phyloP scores from a whole-genome alignment of 1,284 basidiomycete species.

The Sporisorium sorghi region DNA sequence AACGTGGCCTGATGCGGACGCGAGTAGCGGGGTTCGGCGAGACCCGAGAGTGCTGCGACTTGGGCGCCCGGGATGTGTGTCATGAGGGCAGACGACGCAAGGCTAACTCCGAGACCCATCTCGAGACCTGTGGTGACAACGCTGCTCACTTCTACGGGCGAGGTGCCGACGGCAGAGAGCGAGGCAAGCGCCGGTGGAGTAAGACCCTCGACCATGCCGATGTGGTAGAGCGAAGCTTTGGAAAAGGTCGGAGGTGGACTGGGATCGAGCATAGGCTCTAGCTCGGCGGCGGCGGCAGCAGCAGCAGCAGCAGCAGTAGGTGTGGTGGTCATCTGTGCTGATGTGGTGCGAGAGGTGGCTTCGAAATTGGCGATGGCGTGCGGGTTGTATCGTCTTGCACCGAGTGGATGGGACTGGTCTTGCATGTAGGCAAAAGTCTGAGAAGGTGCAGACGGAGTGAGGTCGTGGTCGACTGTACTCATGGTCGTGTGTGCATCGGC shows the following conservation, averaged over 20 bases:
- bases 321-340: not conserved
- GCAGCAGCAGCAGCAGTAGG: too few relatives aligned
- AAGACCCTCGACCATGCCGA: constrained; percentile 49
- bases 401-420: constrained; percentile 27
- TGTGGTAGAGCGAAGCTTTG: constrained; percentile 36
- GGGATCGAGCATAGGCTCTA: constrained; percentile 14
- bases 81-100: constrained; percentile 52
- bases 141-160: constrained; percentile 45
- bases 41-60: constrained; percentile 31
- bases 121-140: constrained; percentile 57
- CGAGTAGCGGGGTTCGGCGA: constrained; percentile 51
- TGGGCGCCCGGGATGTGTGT: constrained; percentile 27
- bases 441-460: constrained; percentile 36
- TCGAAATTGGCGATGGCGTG: constrained; percentile 9
- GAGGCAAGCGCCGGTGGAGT: constrained; percentile 37
- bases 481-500: constrained; percentile 11
- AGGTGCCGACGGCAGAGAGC: constrained; percentile 29
- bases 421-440: constrained; percentile 44
- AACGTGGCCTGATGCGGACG: constrained; percentile 24
- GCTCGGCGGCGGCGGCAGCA: constrained; percentile 10
- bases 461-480: constrained; percentile 30
- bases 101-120: constrained; percentile 58
- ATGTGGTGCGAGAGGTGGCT: constrained; percentile 1
- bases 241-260: constrained; percentile 32
- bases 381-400: constrained; percentile 6